Evolutionary conservation across 106 monocot genomes (phyloP).

Genomic region (Cymbidium sinense): DNA sequence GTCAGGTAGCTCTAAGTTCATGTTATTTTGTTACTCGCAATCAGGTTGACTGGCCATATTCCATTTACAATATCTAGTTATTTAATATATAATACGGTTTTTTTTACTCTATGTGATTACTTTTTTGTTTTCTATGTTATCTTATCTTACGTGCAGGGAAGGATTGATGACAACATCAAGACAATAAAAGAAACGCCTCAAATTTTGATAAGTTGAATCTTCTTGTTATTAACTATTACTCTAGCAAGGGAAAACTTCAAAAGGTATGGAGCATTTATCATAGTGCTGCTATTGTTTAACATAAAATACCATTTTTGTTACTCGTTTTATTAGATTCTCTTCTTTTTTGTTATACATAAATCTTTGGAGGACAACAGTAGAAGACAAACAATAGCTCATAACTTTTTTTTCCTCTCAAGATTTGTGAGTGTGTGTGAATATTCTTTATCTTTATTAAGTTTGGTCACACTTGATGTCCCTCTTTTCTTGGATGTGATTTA

Average conservation of each 20-base stretch:
- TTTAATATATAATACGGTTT: neutral
- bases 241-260: slow-evolving; percentile 66
- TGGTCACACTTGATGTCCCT: too few relatives aligned
- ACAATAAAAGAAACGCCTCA: slow-evolving; percentile 83
- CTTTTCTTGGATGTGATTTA: too few relatives aligned
- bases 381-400: neutral
- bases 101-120: neutral
- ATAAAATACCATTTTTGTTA: neutral
- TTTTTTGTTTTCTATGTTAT: neutral
- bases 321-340: neutral
- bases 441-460: too few relatives aligned
- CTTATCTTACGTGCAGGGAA: slow-evolving; percentile 39
- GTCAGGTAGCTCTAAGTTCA: neutral
- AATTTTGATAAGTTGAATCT: slow-evolving; percentile 64
- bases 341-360: neutral
- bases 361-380: neutral
- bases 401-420: too few relatives aligned
- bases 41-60: slow-evolving; percentile 38
- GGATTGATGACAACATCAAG: slow-evolving; percentile 92
- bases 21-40: slow-evolving; percentile 45
- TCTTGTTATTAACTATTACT: slow-evolving; percentile 78
- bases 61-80: neutral
- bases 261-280: slow-evolving; percentile 47
- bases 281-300: neutral
- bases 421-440: too few relatives aligned